Evolutionary conservation across 1,284 basidiomycete genomes (phyloP).

Genomic region (Puccinia horiana): DNA sequence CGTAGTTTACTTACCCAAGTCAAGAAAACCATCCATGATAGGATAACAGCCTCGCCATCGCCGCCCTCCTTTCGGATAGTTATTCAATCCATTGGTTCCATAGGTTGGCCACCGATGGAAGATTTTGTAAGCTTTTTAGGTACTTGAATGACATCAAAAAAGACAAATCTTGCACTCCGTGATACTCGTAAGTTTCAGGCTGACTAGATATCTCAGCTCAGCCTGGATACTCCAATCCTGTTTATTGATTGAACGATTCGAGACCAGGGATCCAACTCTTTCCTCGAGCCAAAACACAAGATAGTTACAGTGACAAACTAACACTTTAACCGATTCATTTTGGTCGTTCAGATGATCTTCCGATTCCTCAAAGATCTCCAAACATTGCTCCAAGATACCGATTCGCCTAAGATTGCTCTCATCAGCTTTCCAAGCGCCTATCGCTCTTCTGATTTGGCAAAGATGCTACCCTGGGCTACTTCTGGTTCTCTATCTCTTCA

Average conservation of each 20-base stretch:
- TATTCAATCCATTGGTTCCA: slow-evolving; percentile 34
- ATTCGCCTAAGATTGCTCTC: slow-evolving; percentile 1
- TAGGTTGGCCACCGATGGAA: slow-evolving; percentile 31
- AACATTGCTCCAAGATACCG: not conserved
- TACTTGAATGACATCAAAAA: not conserved
- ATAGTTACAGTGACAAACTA: not conserved
- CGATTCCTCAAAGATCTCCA: slow-evolving; percentile 29
- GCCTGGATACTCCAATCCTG: not conserved
- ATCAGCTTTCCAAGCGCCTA: slow-evolving; percentile 35
- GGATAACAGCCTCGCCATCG: not conserved
- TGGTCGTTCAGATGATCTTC: slow-evolving; percentile 30
- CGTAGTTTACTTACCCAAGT: not conserved
- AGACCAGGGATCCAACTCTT: not conserved
- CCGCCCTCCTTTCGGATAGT: slow-evolving; percentile 30
- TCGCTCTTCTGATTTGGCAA: slow-evolving; percentile 10
- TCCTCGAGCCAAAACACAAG: not conserved
- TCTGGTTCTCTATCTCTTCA: slow-evolving; percentile 25
- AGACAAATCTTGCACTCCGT: not conserved
- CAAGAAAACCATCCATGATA: not conserved
- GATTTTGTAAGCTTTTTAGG: slow-evolving; percentile 14
- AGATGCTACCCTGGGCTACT: slow-evolving; percentile 37
- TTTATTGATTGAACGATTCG: not conserved
- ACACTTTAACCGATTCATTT: not conserved
- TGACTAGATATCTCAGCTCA: not conserved
- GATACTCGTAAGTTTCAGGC: not conserved